Conservation (phyloP, 2,329 filamentous ascomycete species). For the Cladosporium austrohemisphaericum region DNA sequence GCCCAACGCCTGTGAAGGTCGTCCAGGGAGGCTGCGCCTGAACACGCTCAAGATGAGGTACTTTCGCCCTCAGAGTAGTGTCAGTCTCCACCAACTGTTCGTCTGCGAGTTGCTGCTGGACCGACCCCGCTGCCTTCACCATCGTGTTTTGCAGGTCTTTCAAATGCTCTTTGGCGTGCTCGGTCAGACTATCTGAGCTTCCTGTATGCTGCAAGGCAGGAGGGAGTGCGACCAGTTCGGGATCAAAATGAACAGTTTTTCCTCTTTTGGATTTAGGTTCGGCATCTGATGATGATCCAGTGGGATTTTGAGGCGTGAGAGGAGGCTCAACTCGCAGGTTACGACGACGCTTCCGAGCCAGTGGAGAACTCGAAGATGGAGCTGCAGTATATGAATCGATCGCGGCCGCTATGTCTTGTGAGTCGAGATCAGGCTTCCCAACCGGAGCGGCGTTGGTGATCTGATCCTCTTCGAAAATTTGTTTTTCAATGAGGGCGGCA, state of each 20-base stretch:
- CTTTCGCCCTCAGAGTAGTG: constrained; percentile 46
- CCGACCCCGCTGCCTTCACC: constrained; percentile 36
- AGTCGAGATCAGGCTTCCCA: background rate
- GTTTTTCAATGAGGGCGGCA: constrained; percentile 25
- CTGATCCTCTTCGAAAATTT: constrained; percentile 32
- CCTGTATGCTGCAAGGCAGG: constrained; percentile 30
- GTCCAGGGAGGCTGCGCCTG: constrained; percentile 48
- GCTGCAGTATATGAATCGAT: constrained; percentile 1
- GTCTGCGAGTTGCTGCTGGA: constrained; percentile 27
- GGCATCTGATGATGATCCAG: constrained; percentile 19
- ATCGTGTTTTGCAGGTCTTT: constrained; percentile 34
- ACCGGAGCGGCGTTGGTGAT: constrained; percentile 8
- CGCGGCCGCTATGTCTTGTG: background rate
- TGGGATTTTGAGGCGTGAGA: constrained; percentile 38
- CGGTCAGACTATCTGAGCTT: constrained; percentile 17
- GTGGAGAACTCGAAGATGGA: constrained; percentile 23
- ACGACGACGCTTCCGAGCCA: constrained; percentile 33
- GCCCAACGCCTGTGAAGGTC: too few relatives aligned
- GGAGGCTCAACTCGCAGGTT: constrained; percentile 46
- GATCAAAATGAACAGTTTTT: constrained; percentile 40
- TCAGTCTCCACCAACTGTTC: constrained; percentile 43
- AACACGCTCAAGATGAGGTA: constrained; percentile 47
- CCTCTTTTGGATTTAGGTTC: constrained; percentile 38
- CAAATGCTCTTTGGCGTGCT: constrained; percentile 29
- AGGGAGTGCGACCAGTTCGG: constrained; percentile 35